These are phyloP conservation scores for Hanseniaspora pseudoguilliermondii DNA, from an alignment of 805 yeast genomes.

Conservation along the genomic window DNA sequence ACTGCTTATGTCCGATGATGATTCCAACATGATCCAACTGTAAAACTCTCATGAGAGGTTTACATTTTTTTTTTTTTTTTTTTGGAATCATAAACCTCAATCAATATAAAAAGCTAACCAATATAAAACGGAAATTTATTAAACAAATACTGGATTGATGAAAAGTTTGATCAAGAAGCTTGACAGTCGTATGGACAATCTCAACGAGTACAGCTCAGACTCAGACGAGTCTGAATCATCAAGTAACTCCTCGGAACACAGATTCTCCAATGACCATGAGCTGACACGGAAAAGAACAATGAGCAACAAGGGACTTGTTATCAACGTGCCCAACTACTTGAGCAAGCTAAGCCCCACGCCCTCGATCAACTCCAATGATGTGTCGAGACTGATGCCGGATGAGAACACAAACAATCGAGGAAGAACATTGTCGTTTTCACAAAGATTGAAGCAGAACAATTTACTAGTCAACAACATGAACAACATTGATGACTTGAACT, in stretches of 20 bases:
- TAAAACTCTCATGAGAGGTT: too few relatives aligned
- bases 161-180: neutral
- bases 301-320: conserved; percentile 10
- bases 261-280: neutral
- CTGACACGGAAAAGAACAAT: neutral
- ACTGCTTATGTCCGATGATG: too few relatives aligned
- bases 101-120: too few relatives aligned
- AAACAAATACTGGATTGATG: neutral
- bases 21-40: too few relatives aligned
- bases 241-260: neutral
- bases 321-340: conserved; percentile 8
- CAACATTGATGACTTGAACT: neutral
- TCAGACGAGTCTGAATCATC: neutral
- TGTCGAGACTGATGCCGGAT: neutral
- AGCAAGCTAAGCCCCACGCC: conserved; percentile 9
- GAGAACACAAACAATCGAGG: neutral
- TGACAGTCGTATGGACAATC: neutral
- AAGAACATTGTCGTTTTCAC: neutral
- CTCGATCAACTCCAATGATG: neutral
- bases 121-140: too few relatives aligned
- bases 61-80: too few relatives aligned
- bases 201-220: neutral
- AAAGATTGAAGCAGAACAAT: conserved; percentile 6
- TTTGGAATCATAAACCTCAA: too few relatives aligned
- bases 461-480: conserved; percentile 3